Evolutionary conservation across 139 green algal species (phyloP), one percentile per base, ranked within the genome.

Genomic region (Closterium sp.): DNA sequence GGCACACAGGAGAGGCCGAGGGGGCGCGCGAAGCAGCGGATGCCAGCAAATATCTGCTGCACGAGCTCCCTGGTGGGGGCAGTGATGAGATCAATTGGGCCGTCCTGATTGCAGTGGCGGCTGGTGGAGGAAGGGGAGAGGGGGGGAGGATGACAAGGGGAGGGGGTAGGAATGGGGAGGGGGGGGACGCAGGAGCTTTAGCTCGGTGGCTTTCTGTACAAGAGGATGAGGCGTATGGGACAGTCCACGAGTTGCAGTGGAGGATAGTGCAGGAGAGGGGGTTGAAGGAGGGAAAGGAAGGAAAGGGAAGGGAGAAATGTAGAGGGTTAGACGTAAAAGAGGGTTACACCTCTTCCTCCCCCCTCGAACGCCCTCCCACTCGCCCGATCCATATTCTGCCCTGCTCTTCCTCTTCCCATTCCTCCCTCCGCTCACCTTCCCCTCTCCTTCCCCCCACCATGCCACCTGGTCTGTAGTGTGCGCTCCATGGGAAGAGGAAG

Each of bases 61-160:
- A 99, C 97, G 38, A 99, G 97, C 95, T 99, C 98, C 2, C 98
- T 94, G 19, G 98, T 99, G 34, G 98, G 98, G 13, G 98, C 98
- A 95, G 99, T 98, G 91, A 99, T 96, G 38, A 99, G 96, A 7
- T 91, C 97, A 21, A 99, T 96, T 0, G 97, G 97, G 2, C 98
- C 98, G 91, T 99, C 98, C 0, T 97, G 28, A 27, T 31, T 91
- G 27, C 88, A 91, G 70, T 13, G 50, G 62, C 4, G 88, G 88
- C 88, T 91, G 88, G 7, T 13, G 24, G 24, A 87, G 79, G 79
- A 7, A 7, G 9, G 79, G 19, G 79, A 7, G 79, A 7, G 9
- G 9, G 27, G 9, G 79, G 9, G 79, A 87, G 11, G 9, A 4
- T 5, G 2, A 4, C 1, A 7, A 87, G 19, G 79, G n/a, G 9